phyloP scores from a whole-genome alignment of 305 asterid genomes.

The Euphrasia arctica region DNA sequence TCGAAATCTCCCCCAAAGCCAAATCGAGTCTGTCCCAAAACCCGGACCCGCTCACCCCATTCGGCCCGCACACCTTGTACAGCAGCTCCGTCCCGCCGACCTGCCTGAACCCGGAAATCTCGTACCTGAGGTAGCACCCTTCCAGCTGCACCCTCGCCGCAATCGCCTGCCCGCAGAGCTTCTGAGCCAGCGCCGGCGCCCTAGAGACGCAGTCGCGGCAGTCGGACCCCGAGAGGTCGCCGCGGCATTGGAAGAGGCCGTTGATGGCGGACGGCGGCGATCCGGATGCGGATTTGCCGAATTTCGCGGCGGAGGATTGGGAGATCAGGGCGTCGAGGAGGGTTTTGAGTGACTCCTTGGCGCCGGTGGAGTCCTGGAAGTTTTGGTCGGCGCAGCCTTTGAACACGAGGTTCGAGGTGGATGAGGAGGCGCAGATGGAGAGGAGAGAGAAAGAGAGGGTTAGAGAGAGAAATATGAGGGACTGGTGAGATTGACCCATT shows the following conservation, averaged over 20 bases:
- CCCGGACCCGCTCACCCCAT: slow-evolving; percentile 69
- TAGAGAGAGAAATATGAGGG: slow-evolving; percentile 18
- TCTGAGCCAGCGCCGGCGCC: slow-evolving; percentile 36
- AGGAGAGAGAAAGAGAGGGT: slow-evolving; percentile 16
- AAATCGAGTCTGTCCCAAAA: slow-evolving; percentile 57
- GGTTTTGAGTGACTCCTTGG: slow-evolving; percentile 31
- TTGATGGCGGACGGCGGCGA: slow-evolving; percentile 29
- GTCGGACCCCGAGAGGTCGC: slow-evolving; percentile 48
- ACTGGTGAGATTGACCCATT: slow-evolving; percentile 30
- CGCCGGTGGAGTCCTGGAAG: slow-evolving; percentile 40
- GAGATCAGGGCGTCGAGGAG: slow-evolving; percentile 40
- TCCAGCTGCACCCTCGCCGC: slow-evolving; percentile 73
- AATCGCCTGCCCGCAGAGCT: slow-evolving; percentile 61
- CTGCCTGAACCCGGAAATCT: slow-evolving; percentile 55
- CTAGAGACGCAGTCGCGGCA: slow-evolving; percentile 55
- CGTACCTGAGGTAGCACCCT: slow-evolving; percentile 79
- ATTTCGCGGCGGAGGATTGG: slow-evolving; percentile 50
- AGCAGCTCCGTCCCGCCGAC: slow-evolving; percentile 57
- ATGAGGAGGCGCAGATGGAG: slow-evolving; percentile 41
- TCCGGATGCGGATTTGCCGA: slow-evolving; percentile 44
- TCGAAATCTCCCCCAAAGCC: slow-evolving; percentile 67
- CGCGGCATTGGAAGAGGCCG: slow-evolving; percentile 68
- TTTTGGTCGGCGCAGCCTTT: slow-evolving; percentile 75
- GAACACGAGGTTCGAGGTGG: slow-evolving; percentile 43
- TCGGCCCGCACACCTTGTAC: slow-evolving; percentile 69